phyloP scores from a whole-genome alignment of 352 stramenopile genomes.

The Phytophthora ohioensis region DNA sequence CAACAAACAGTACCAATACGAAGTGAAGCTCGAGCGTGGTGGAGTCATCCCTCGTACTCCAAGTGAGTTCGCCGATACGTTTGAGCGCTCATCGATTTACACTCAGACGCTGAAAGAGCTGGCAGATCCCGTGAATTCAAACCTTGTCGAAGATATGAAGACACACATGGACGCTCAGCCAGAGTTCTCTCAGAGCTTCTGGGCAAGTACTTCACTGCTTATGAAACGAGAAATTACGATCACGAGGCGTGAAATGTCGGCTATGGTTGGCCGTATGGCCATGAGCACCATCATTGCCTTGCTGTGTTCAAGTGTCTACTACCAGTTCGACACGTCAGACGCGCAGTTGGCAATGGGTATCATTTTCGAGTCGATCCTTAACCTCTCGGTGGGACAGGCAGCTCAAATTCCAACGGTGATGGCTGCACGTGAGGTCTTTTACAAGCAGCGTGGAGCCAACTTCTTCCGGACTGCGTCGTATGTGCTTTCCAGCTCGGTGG shows the following conservation, averaged over 20 bases:
- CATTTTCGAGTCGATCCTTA: conserved; percentile 75
- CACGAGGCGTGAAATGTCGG: conserved; percentile 30
- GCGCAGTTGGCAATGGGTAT: conserved; percentile 52
- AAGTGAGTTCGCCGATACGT: conserved; percentile 52
- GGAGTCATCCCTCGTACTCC: conserved; percentile 11
- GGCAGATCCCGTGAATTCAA: background rate
- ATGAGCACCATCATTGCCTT: conserved; percentile 39
- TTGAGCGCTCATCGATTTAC: conserved; percentile 39
- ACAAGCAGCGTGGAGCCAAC: conserved; percentile 27
- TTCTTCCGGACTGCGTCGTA: conserved; percentile 21
- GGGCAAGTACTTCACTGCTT: conserved; percentile 23
- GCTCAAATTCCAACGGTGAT: conserved; percentile 62
- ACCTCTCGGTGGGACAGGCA: conserved; percentile 65
- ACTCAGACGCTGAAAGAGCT: conserved; percentile 4
- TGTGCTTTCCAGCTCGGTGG: conserved; percentile 3
- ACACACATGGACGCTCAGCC: conserved; percentile 13
- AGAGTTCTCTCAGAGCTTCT: conserved; percentile 38
- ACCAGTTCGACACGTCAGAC: conserved; percentile 29
- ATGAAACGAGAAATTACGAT: conserved; percentile 36
- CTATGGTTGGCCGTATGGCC: conserved; percentile 32
- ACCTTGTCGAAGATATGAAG: conserved; percentile 24
- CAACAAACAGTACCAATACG: conserved; percentile 43
- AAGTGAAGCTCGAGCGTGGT: conserved; percentile 5
- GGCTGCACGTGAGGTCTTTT: conserved; percentile 49
- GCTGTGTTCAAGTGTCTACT: conserved; percentile 42